Conservation (phyloP, 306 rosid genomes). For the Lagenaria siceraria region DNA sequence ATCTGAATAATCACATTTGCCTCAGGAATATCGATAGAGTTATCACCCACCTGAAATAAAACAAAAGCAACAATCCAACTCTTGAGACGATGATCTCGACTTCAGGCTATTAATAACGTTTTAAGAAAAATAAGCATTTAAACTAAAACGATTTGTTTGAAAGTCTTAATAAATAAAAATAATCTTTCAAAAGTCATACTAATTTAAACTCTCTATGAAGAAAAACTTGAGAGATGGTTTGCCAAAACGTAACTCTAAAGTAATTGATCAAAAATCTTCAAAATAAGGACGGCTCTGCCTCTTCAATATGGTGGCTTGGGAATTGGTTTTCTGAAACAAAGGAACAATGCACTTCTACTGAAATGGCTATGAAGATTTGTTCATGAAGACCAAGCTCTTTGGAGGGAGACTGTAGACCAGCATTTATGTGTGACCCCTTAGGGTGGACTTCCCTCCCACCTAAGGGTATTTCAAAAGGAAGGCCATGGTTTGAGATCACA, state of each 20-base stretch:
- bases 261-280: neutral
- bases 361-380: no score
- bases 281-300: no score
- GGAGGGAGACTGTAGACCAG: no score
- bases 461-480: neutral
- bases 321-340: no score
- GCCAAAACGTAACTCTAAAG: neutral
- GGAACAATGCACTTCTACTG: no score
- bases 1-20: constrained; percentile 97
- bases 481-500: neutral
- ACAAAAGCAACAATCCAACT: neutral
- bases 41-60: constrained; percentile 82
- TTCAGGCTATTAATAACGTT: neutral
- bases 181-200: neutral
- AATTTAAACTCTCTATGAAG: neutral
- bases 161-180: neutral
- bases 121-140: no score
- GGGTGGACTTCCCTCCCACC: neutral
- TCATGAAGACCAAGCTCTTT: no score
- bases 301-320: no score
- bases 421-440: neutral
- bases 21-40: constrained; percentile 92
- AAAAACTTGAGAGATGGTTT: neutral
- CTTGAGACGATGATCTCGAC: neutral
- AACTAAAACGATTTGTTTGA: no score